Evolutionary conservation across 139 green algal species (phyloP).

Genomic region (Volvox africanus): DNA sequence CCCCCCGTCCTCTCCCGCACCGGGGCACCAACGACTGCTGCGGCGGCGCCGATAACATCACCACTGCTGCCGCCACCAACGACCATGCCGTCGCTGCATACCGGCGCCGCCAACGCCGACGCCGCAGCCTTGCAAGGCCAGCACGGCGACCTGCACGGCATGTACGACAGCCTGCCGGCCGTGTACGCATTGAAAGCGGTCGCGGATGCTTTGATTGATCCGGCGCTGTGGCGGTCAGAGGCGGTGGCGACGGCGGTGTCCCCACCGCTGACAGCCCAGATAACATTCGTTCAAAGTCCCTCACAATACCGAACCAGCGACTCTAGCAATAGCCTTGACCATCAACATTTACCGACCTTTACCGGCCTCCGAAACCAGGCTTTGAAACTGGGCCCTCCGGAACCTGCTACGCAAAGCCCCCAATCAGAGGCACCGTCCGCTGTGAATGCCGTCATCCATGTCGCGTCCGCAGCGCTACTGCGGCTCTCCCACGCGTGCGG

Average conservation of each 20-base stretch:
- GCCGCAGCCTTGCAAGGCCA: not conserved
- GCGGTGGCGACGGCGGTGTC: not conserved
- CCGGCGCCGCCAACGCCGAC: not conserved
- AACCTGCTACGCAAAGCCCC: not conserved
- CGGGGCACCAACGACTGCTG: not conserved
- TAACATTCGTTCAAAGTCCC: no score
- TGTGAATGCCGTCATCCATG: conserved; percentile 2
- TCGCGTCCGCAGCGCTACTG: not conserved
- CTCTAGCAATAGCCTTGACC: not conserved
- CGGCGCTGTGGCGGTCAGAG: not conserved
- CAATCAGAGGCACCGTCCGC: not conserved
- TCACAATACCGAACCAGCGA: not conserved
- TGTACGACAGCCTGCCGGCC: conserved; percentile 31
- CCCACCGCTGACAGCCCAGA: not conserved
- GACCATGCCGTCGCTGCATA: not conserved
- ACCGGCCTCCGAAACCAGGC: no score
- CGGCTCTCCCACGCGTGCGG: conserved; percentile 18
- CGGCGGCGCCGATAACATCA: not conserved
- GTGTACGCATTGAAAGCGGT: not conserved
- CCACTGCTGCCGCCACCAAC: not conserved
- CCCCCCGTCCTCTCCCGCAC: not conserved
- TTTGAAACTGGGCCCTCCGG: no score
- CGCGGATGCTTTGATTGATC: not conserved
- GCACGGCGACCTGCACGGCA: conserved; percentile 7
- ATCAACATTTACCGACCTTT: not conserved